phyloP scores from a whole-genome alignment of 345 rosid genomes.

The Boechera retrofracta region DNA sequence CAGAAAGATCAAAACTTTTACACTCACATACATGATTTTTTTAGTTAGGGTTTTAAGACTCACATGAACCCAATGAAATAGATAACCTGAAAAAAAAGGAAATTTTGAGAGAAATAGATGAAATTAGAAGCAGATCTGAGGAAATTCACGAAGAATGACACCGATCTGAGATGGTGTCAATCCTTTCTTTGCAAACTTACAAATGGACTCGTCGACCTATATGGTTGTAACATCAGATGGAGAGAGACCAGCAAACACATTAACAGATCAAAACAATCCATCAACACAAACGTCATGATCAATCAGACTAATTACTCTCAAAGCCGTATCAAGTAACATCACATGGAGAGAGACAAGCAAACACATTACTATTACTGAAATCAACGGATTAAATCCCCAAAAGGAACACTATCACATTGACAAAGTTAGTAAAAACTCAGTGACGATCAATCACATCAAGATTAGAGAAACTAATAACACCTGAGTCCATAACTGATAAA shows the following conservation, averaged over 20 bases:
- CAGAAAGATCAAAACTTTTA: neutral
- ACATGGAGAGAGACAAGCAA: too few species aligned
- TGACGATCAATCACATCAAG: too few species aligned
- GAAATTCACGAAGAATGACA: conserved; percentile 1
- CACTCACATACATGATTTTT: neutral
- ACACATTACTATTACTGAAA: too few species aligned
- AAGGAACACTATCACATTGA: neutral
- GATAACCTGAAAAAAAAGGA: neutral
- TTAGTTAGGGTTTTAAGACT: neutral
- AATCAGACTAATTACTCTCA: too few species aligned
- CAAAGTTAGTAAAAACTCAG: too few species aligned
- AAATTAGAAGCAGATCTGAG: neutral
- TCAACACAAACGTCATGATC: too few species aligned
- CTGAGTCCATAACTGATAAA: too few species aligned
- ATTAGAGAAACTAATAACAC: too few species aligned
- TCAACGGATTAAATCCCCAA: neutral
- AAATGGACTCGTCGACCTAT: neutral
- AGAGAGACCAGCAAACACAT: too few species aligned
- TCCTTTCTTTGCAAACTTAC: neutral
- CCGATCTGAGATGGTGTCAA: conserved; percentile 1
- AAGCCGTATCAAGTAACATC: too few species aligned
- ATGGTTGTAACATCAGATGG: neutral
- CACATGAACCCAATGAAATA: neutral
- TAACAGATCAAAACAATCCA: neutral
- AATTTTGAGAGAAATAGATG: neutral